These are phyloP conservation scores for Papiliotrema nemorosa DNA, from an alignment of 1,284 basidiomycete genomes.

Conservation along the genomic window DNA sequence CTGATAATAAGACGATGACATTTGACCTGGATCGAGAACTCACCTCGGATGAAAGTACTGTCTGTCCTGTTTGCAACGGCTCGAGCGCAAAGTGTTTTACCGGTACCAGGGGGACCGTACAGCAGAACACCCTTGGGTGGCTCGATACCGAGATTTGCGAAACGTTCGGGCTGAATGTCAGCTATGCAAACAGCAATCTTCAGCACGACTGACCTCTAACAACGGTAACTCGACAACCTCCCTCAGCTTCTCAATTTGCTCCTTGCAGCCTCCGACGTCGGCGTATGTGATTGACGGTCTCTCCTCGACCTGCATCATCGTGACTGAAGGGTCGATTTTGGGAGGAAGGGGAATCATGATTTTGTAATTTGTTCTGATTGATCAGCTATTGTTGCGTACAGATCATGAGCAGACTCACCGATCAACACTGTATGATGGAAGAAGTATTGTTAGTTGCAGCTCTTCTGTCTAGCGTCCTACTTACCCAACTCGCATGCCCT, in stretches of 20 bases:
- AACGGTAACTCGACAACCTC: conserved; percentile 99
- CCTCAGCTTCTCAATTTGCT: conserved; percentile 97
- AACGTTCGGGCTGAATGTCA: conserved; percentile 83
- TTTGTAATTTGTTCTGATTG: conserved; percentile 80
- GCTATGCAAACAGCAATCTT: conserved; percentile 7
- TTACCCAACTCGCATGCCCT: conserved; percentile 99
- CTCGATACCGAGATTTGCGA: conserved; percentile 97
- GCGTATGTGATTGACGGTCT: conserved; percentile 98
- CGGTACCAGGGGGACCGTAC: conserved; percentile 93
- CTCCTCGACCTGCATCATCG: conserved; percentile 99
- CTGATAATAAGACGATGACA: conserved; percentile 12
- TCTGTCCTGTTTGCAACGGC: conserved; percentile 99
- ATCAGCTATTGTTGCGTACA: conserved; percentile 1
- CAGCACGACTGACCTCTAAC: conserved; percentile 64
- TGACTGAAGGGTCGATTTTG: conserved; percentile 98
- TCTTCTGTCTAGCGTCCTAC: conserved; percentile 28
- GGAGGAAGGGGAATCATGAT: conserved; percentile 99
- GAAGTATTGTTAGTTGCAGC: neutral
- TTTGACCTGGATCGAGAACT: too few relatives aligned
- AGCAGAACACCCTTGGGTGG: conserved; percentile 97
- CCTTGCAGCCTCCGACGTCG: conserved; percentile 97
- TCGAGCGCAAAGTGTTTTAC: conserved; percentile 96
- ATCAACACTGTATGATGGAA: conserved; percentile 37
- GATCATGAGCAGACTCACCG: conserved; percentile 13
- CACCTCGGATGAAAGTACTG: conserved; percentile 92